A percentile compares a stretch with the other conserved stretches of the same genome.
Evolutionary conservation across 1,284 basidiomycete genomes (phyloP).

Genomic region (Ustilago sp.): DNA sequence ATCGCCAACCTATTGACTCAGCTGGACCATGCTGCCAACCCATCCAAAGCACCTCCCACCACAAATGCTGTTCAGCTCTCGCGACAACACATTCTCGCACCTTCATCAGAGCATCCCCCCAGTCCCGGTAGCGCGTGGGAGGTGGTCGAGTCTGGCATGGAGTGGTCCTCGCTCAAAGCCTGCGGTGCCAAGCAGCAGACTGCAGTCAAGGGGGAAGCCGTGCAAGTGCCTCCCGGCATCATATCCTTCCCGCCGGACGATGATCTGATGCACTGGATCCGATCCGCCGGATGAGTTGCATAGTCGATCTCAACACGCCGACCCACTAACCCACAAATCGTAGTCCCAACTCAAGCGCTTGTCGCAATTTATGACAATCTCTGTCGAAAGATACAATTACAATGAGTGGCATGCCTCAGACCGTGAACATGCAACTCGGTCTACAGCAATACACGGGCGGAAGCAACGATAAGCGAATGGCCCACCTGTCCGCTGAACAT

Average conservation of each 20-base stretch:
- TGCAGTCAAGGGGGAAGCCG: neutral
- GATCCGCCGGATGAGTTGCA: neutral
- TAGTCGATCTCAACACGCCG: too few species aligned
- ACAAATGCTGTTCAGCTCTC: neutral
- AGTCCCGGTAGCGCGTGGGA: neutral
- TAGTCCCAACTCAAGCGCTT: neutral
- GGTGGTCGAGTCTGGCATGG: neutral
- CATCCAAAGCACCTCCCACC: neutral
- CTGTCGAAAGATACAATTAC: neutral
- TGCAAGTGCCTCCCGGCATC: neutral
- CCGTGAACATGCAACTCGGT: neutral
- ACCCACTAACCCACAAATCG: neutral
- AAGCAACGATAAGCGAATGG: neutral
- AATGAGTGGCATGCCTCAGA: neutral
- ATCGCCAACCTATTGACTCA: conserved; percentile 13
- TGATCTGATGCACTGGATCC: neutral
- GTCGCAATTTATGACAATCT: neutral
- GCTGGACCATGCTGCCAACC: conserved; percentile 13
- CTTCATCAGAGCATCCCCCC: neutral
- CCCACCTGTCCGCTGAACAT: neutral
- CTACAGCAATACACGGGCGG: neutral
- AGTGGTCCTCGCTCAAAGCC: neutral
- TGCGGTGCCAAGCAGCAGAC: neutral
- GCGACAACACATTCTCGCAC: neutral
- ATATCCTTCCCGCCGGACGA: neutral